Evolutionary conservation across 805 yeast genomes (phyloP), one percentile per base, ranked within the genome.

Genomic region (Spencermartinsiella europaea): DNA sequence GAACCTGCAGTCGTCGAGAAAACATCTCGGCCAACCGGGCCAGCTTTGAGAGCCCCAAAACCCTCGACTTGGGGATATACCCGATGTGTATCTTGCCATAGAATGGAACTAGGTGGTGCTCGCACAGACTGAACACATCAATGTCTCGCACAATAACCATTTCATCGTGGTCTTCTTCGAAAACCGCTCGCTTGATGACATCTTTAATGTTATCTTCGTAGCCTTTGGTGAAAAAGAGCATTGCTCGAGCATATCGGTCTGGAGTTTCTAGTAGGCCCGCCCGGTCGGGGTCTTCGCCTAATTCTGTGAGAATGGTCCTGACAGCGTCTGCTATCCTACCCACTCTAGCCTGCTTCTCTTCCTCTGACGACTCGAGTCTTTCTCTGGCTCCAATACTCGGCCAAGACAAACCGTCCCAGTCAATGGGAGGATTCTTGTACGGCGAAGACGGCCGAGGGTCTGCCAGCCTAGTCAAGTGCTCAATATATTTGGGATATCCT

Each of bases 11-110:
- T 59, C 99, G 77, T 67, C 98, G 79, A 3, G 95, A 77, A 62
- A 89, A 93, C 96, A 93, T 89, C 64, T 93, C 99, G 0, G 99
- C 98, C 49, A 93, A 73, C 56, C 99, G 74, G 7, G 99, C 99
- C 55, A 93, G 76, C 65, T 93, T 93, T 45, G 95, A 83, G 40
- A 93, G 75, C 0, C 99, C 99, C 49, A 93, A 74, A 3, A 93
- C 99, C 52, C 88, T 79, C 60, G 87, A 87, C 65, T 88, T 86
- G 51, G 99, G 99, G 55, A 93, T 90, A 69, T 93, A 93, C n/a
- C 95, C 99, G 55, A 93, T 93, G 62, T 91, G 97, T 45, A 91
- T 95, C 61, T 91, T 93, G 48, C 99, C 99, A 59, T 81, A 86
- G 64, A 93, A 93, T 19, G 99, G 99, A 21, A 95, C 99, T 59